These are phyloP conservation scores for Wickerhamomyces canadensis DNA, from an alignment of 805 yeast genomes.

Conservation along the genomic window DNA sequence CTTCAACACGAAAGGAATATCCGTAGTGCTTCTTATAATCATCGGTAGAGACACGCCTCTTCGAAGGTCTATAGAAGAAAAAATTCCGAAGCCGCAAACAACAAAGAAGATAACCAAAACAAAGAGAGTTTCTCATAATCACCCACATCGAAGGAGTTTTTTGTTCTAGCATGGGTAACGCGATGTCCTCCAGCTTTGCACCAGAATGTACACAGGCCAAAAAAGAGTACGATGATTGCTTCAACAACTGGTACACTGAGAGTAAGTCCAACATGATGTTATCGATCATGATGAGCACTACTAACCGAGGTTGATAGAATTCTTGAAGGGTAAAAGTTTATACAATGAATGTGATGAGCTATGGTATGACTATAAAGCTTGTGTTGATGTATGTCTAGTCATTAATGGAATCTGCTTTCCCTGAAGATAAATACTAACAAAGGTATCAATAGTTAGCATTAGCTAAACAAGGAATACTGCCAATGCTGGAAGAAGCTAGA, in stretches of 20 bases:
- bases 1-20: too few species aligned
- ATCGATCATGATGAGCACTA: too few species aligned
- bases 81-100: too few species aligned
- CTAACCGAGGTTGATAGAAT: slow-evolving; percentile 31
- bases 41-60: not conserved
- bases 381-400: slow-evolving; percentile 66
- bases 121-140: too few species aligned
- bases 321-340: slow-evolving; percentile 46
- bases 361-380: slow-evolving; percentile 85
- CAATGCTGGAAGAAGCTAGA: slow-evolving; percentile 82
- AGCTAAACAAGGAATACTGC: slow-evolving; percentile 69
- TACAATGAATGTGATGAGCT: slow-evolving; percentile 87
- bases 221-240: slow-evolving; percentile 85
- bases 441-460: slow-evolving; percentile 36
- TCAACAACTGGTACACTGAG: slow-evolving; percentile 93
- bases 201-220: slow-evolving; percentile 93
- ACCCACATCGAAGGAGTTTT: too few species aligned
- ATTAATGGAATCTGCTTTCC: too few species aligned
- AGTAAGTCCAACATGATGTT: slow-evolving; percentile 34
- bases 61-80: too few species aligned
- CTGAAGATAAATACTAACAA: too few species aligned
- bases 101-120: too few species aligned
- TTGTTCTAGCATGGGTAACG: slow-evolving; percentile 67
- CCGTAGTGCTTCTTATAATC: slow-evolving; percentile 1
- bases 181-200: slow-evolving; percentile 85